Evolutionary conservation across 768 basidiomycete species (phyloP).

Genomic region (Hygrophorus pudorinus): DNA sequence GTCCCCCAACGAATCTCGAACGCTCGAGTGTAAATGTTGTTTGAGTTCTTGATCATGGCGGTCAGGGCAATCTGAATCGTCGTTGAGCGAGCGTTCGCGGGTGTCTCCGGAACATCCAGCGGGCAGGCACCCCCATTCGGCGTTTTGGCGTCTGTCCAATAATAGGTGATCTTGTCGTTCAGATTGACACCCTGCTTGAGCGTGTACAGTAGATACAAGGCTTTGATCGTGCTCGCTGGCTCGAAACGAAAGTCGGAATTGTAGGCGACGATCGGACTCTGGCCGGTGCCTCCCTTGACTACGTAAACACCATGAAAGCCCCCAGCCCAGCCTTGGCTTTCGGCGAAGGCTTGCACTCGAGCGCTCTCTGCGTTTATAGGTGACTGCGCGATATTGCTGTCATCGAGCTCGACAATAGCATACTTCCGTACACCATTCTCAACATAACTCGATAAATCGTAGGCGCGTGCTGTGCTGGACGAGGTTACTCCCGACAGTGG

Average conservation of each 20-base stretch:
- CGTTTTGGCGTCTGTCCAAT: neutral
- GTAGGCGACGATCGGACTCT: neutral
- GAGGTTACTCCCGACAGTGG: neutral
- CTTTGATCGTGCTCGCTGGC: constrained; percentile 2
- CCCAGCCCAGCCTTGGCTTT: constrained; percentile 1
- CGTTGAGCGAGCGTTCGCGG: neutral
- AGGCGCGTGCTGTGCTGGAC: neutral
- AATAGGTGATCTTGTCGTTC: constrained; percentile 1
- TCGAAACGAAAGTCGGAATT: constrained; percentile 4
- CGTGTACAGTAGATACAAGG: constrained; percentile 1
- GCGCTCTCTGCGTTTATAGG: constrained; percentile 1
- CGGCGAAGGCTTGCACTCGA: neutral
- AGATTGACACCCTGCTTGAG: constrained; percentile 2
- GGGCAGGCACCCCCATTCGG: neutral
- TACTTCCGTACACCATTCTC: neutral
- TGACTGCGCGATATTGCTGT: constrained; percentile 1
- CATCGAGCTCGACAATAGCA: constrained; percentile 1
- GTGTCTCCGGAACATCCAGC: neutral
- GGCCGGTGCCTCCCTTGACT: neutral
- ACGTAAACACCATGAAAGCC: constrained; percentile 2
- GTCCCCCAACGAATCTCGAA: constrained; percentile 1
- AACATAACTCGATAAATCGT: constrained; percentile 1
- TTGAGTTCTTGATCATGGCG: constrained; percentile 1
- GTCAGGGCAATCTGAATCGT: neutral
- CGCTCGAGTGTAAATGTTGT: constrained; percentile 4